Evolutionary conservation across 108 stramenopile species (phyloP), one percentile per base, ranked within the genome.

Genomic region (Stephanodiscus triporus): DNA sequence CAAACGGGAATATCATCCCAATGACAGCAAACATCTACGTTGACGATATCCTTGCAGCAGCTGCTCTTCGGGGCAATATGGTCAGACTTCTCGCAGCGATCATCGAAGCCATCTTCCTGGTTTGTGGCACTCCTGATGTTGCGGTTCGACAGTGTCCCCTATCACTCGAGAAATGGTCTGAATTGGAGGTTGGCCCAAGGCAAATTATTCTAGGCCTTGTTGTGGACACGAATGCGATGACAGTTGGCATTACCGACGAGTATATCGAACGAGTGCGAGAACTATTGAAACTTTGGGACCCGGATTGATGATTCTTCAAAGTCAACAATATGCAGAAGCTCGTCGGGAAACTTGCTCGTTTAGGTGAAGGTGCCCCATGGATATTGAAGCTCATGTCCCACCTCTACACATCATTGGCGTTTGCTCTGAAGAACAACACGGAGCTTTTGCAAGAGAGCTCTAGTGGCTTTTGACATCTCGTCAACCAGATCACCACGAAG

Each of bases 331-430:
- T 53, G 24, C 48, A 72, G 61, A 27, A 16, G 22, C 51, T 72
- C 0, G 22, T 48, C 0, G 71, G 61, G 0, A 72, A 63, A 34
- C 32, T 49, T 13, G 70, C 13, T 0, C 43, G 60, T 1, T n/a
- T 72, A 0, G 70, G 48, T 19, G 30, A n/a, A 61, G 60, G 17
- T 17, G 60, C 49, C 0, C 24, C 5, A 17, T 72, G 70, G 70
- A 30, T 62, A 0, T 62, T 54, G 34, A 36, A 76, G 20, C 57
- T 76, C 1, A 20, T 76, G 11, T 30, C 58, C 16, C 75, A 68
- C 47, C 4, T 66, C 11, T 76, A 76, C 42, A 43, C 60, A 0
- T 69, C 67, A 2, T 37, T 77, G 0, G 57, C 68, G 3, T 26
- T 38, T 32, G 76, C 76, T 1, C 59, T 76, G 3, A 8, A n/a